Percentiles rank a stretch among this genome's conserved stretches.
Conservation (phyloP, 352 stramenopile genomes). For the Thraustotheca clavata region DNA sequence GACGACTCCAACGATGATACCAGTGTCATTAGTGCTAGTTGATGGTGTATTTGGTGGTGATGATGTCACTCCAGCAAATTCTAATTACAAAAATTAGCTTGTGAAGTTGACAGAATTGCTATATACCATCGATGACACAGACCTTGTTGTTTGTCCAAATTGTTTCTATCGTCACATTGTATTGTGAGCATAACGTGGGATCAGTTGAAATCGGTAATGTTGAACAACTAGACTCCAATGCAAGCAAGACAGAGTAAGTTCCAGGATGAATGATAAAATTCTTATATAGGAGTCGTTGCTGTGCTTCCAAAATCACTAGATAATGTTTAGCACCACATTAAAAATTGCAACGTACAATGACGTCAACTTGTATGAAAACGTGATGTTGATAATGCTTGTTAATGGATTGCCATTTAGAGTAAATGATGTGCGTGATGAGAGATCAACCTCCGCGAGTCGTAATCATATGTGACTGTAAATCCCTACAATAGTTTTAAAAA, state of each 20-base stretch:
- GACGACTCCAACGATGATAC: background rate
- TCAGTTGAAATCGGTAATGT: background rate
- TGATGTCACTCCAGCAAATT: too few species aligned
- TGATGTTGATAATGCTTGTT: background rate
- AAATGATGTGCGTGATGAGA: background rate
- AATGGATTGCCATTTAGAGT: background rate
- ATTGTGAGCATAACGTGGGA: background rate
- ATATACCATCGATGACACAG: background rate
- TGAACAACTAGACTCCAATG: background rate
- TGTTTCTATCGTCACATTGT: background rate
- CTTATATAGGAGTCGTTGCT: background rate
- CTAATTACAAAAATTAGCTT: background rate
- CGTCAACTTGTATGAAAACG: background rate
- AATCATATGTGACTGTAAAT: background rate
- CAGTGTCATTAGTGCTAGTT: background rate
- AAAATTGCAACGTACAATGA: background rate
- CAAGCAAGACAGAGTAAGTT: background rate
- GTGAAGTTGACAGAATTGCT: background rate
- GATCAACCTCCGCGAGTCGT: background rate
- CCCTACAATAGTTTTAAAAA: background rate
- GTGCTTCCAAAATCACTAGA: background rate
- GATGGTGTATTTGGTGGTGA: background rate
- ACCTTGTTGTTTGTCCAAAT: constrained; percentile 4
- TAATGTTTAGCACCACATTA: background rate
- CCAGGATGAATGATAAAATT: background rate